phyloP scores from a whole-genome alignment of 176 grass and related monocot genomes.

The Juncus effusus region DNA sequence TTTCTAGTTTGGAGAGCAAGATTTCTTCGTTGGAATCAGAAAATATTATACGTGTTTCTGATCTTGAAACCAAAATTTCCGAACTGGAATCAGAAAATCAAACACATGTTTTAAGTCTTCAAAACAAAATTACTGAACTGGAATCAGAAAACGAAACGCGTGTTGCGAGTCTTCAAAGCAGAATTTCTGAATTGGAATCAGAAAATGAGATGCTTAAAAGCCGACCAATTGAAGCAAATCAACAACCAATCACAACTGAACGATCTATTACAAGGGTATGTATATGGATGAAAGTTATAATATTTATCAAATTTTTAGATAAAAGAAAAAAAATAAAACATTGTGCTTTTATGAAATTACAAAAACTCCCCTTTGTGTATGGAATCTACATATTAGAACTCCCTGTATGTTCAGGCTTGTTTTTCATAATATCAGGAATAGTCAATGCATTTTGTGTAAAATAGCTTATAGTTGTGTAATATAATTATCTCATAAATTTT shows the following conservation, averaged over 20 bases:
- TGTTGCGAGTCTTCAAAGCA: conserved; percentile 54
- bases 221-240: conserved; percentile 59
- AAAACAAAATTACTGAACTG: neutral
- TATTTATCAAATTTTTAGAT: too few species aligned
- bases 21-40: conserved; percentile 68
- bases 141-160: too few species aligned
- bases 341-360: too few species aligned
- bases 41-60: conserved; percentile 10
- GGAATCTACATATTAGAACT: too few species aligned
- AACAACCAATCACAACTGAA: conserved; percentile 10
- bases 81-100: conserved; percentile 64
- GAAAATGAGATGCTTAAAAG: conserved; percentile 48
- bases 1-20: conserved; percentile 61
- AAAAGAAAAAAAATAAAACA: too few species aligned
- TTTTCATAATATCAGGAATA: neutral
- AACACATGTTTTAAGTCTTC: conserved; percentile 9
- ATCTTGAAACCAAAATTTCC: conserved; percentile 67
- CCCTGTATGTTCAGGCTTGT: too few species aligned
- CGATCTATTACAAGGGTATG: too few species aligned
- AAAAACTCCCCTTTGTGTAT: too few species aligned
- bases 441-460: conserved; percentile 2
- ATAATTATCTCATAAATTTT: neutral
- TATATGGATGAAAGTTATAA: too few species aligned
- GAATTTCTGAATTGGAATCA: conserved; percentile 63
- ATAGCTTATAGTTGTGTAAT: too few species aligned